Evolutionary conservation across 495 filamentous ascomycete genomes (phyloP), one percentile per base, ranked within the genome.

Genomic region (Penicillium arizonense): DNA sequence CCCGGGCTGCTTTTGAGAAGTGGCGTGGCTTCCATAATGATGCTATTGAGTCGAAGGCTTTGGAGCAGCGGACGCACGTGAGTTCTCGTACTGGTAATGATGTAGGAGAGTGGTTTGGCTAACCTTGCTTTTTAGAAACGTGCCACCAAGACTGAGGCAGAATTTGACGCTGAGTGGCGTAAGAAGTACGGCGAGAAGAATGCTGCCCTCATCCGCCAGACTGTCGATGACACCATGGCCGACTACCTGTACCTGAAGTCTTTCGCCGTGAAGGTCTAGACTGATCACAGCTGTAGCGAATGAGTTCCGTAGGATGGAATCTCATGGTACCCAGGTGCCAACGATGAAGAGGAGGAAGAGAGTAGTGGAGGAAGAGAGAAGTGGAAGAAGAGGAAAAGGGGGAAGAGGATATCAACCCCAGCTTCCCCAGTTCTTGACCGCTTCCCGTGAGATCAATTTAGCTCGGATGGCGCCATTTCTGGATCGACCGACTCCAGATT

Each of bases 1-100:
- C 88, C 0, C 75, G 73, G 47, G 78, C 80, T 47, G 79, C 80
- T 16, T 98, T 98, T 73, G 89, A 89, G 73, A 98, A 98, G 74
- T 98, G 94, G 94, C 84, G 83, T 49, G 94, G 92, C 0, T 98
- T 96, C 68, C 94, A 97, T 63, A 88, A 97, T 45, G 93, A 97
- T 76, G 94, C 90, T 14, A 88, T 97, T 55, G 73, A 86, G 45
- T 92, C 87, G 55, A 86, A 76, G 44, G 83, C 81, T 37, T 69
- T 98, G 57, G 86, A 83, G 59, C 80, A 89, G 13, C 74, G 91
- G 64, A 64, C 61, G 36, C 81, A 88, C 61, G 91, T 96, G 82
- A 78, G 89, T 79, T 53, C 35, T 36, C 50, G 18, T 37, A 32
- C 23, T 46, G 18, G 5, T 4, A 28, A 14, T 32, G 24, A 34